Evolutionary conservation across 805 yeast species (phyloP).

Genomic region (Pichia deserticola): DNA sequence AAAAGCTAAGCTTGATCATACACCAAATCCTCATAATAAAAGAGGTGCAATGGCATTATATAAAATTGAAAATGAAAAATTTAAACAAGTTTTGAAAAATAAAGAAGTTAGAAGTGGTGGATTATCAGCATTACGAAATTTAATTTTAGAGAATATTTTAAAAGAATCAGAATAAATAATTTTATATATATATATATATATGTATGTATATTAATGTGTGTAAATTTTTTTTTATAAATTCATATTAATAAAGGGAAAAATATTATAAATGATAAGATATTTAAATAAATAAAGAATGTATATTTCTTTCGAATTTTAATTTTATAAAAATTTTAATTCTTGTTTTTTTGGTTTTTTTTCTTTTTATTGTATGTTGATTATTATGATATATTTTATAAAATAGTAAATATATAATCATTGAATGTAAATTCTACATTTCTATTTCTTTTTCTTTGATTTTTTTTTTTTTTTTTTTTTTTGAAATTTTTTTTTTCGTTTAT

Average conservation of each 20-base stretch:
- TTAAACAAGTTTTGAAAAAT: conserved; percentile 50
- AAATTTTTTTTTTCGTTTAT: neutral
- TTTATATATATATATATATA: conserved; percentile 5
- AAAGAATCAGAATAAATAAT: conserved; percentile 9
- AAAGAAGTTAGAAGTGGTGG: conserved; percentile 50
- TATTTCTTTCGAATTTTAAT: too few species aligned
- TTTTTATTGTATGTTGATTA: too few species aligned
- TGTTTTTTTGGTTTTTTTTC: too few species aligned
- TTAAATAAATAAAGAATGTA: too few species aligned
- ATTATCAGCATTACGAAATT: conserved; percentile 56
- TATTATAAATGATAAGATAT: too few species aligned
- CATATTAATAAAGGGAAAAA: neutral
- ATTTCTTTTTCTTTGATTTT: neutral
- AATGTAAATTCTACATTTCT: neutral
- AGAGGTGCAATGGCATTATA: conserved; percentile 49
- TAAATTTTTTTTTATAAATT: neutral
- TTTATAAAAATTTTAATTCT: too few species aligned
- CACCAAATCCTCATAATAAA: conserved; percentile 28
- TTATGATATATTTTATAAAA: too few species aligned
- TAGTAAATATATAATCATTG: too few species aligned
- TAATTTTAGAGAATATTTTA: conserved; percentile 33
- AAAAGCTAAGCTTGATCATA: conserved; percentile 30
- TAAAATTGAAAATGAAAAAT: conserved; percentile 37
- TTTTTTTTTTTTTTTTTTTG: too few species aligned
- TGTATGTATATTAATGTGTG: too few species aligned